These are phyloP conservation scores for Hirsutella thompsonii DNA, from an alignment of 2,329 filamentous ascomycete genomes.

Conservation along the genomic window DNA sequence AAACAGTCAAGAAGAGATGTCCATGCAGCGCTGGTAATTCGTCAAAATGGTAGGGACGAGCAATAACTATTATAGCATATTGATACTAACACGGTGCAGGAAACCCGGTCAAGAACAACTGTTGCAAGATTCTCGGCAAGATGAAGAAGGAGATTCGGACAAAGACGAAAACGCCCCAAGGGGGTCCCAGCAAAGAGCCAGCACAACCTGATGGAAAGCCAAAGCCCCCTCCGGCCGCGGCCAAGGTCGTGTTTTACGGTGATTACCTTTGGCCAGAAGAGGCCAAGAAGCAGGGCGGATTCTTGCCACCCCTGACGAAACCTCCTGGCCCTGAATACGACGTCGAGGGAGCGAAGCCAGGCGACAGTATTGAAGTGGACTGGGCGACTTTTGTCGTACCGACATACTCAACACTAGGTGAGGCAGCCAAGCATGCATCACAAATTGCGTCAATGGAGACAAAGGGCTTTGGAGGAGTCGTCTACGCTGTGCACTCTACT, in stretches of 20 bases:
- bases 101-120: neutral
- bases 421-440: slow-evolving; percentile 1
- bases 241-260: slow-evolving; percentile 1
- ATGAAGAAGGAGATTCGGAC: neutral
- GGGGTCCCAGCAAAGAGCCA: neutral
- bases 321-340: neutral
- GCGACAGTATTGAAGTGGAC: neutral
- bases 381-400: neutral
- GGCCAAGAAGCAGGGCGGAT: slow-evolving; percentile 1
- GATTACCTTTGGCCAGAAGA: slow-evolving; percentile 3
- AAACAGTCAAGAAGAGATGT: neutral
- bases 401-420: neutral
- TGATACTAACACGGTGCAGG: neutral
- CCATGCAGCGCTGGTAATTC: neutral
- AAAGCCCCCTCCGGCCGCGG: neutral
- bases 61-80: too few relatives aligned
- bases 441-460: neutral
- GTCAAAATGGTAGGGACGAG: neutral
- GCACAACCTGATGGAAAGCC: neutral
- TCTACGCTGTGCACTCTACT: slow-evolving; percentile 1
- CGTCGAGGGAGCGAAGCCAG: neutral
- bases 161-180: neutral
- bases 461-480: neutral
- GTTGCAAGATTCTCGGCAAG: neutral
- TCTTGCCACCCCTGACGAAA: neutral